phyloP scores from a whole-genome alignment of 2,329 filamentous ascomycete species.

The Aspergillus transmontanensis region DNA sequence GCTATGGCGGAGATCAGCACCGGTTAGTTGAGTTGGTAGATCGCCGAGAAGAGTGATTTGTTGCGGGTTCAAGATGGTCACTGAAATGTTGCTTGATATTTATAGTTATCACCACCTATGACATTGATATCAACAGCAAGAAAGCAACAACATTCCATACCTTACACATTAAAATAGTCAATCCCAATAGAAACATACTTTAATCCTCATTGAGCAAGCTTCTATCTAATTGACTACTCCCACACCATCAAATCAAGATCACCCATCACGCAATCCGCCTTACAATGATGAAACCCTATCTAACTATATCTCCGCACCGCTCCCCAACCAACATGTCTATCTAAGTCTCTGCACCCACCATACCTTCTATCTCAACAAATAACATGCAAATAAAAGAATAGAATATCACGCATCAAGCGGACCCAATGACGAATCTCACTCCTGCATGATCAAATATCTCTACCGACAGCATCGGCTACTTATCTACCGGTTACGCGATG shows the following conservation, averaged over 20 bases:
- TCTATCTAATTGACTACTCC: too few species aligned
- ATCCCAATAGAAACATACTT: not conserved
- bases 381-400: not conserved
- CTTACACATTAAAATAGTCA: too few species aligned
- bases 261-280: constrained; percentile 15
- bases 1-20: too few species aligned
- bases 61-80: too few species aligned
- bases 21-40: too few species aligned
- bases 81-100: too few species aligned
- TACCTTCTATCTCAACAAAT: not conserved
- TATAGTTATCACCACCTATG: too few species aligned
- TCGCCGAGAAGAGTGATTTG: too few species aligned
- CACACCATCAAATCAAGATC: not conserved
- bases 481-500: constrained; percentile 15
- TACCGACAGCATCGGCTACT: not conserved
- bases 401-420: constrained; percentile 20
- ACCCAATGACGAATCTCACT: constrained; percentile 25
- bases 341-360: not conserved
- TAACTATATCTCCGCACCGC: not conserved
- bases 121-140: too few species aligned
- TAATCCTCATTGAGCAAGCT: not conserved
- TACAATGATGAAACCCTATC: constrained; percentile 8
- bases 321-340: not conserved
- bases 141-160: too few species aligned
- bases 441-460: not conserved